Conservation (phyloP, 163 green algal genomes). For the Volvox carteri region DNA sequence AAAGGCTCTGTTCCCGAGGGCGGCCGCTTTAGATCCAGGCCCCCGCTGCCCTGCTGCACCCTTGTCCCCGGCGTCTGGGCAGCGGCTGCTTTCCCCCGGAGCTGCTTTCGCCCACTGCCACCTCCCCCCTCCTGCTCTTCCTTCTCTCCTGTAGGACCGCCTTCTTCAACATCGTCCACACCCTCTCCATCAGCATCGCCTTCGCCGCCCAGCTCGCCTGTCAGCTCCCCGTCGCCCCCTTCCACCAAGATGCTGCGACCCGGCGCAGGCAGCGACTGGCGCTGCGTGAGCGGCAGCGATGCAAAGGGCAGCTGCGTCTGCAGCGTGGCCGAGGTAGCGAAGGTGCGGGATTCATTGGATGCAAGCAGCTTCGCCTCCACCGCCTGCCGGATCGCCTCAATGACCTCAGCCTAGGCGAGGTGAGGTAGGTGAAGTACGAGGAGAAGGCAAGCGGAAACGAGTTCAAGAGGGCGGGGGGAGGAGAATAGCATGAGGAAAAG, state of each 20-base stretch:
- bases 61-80: not conserved
- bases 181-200: slow-evolving; percentile 1
- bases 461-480: not conserved
- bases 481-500: too few species aligned
- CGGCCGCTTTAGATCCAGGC: not conserved
- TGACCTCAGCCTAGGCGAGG: slow-evolving; percentile 87
- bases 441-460: not conserved
- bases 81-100: not conserved
- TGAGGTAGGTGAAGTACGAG: not conserved
- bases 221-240: not conserved
- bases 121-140: not conserved
- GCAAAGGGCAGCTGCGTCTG: slow-evolving; percentile 71
- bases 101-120: not conserved
- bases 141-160: too few species aligned
- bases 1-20: not conserved
- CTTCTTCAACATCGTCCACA: too few species aligned
- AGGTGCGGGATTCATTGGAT: slow-evolving; percentile 82
- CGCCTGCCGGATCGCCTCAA: slow-evolving; percentile 79
- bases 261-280: not conserved
- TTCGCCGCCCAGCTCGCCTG: not conserved
- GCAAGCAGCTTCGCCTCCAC: slow-evolving; percentile 83
- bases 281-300: slow-evolving; percentile 14
- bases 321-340: slow-evolving; percentile 56
- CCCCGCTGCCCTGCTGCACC: not conserved
- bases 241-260: not conserved